Conservation (phyloP, 352 stramenopile species). For the Globisporangium acanthophoron region DNA sequence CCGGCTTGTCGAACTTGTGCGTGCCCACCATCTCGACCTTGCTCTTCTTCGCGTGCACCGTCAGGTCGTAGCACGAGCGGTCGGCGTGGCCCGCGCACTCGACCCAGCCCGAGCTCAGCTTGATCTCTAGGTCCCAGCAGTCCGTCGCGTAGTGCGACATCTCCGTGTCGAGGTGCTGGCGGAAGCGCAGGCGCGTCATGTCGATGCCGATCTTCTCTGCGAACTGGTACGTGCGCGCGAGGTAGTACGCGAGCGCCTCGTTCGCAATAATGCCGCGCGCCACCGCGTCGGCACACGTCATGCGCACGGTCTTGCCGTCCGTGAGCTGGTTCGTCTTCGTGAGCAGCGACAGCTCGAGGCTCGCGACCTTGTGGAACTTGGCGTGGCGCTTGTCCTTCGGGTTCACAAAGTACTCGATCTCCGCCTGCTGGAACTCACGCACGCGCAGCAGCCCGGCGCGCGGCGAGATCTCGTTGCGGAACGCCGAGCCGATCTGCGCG, state of each 20-base stretch:
- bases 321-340: slow-evolving; percentile 95
- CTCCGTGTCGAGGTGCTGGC: slow-evolving; percentile 98
- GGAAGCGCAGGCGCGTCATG: slow-evolving; percentile 93
- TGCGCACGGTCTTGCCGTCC: slow-evolving; percentile 93
- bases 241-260: slow-evolving; percentile 99
- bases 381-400: slow-evolving; percentile 98
- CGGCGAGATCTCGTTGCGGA: slow-evolving; percentile 97
- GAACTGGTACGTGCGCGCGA: slow-evolving; percentile 97
- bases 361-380: slow-evolving; percentile 90
- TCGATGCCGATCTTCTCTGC: slow-evolving; percentile 94
- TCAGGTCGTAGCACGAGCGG: slow-evolving; percentile 97
- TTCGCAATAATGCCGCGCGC: slow-evolving; percentile 94
- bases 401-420: slow-evolving; percentile 99
- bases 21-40: slow-evolving; percentile 87
- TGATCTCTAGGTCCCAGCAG: slow-evolving; percentile 99
- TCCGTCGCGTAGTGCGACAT: slow-evolving; percentile 99
- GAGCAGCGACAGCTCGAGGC: slow-evolving; percentile 90
- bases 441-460: slow-evolving; percentile 95
- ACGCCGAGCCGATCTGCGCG: slow-evolving; percentile 85
- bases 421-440: slow-evolving; percentile 98
- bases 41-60: slow-evolving; percentile 83
- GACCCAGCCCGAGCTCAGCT: slow-evolving; percentile 97
- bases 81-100: slow-evolving; percentile 99
- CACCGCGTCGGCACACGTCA: slow-evolving; percentile 91
- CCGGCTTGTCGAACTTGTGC: slow-evolving; percentile 89